Percentiles rank a stretch among this genome's conserved stretches.
phyloP scores from a whole-genome alignment of 2,329 filamentous ascomycete genomes.

The Thermomyces lanuginosus region DNA sequence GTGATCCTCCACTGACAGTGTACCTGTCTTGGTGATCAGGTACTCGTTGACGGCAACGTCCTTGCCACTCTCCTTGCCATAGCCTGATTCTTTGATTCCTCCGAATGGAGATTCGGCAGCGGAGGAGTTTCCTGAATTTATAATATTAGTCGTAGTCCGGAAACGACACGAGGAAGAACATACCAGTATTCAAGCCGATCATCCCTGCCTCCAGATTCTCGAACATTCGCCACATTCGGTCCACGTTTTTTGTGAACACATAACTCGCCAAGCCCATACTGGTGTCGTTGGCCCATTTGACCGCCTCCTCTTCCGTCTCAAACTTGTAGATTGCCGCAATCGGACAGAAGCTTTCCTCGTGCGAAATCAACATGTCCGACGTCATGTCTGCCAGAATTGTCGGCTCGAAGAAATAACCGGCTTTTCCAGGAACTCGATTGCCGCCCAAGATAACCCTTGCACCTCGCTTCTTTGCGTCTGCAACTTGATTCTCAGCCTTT shows the following conservation, averaged over 20 bases:
- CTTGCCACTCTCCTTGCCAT: slow-evolving; percentile 49
- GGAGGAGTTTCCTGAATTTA: slow-evolving; percentile 40
- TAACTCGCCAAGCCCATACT: slow-evolving; percentile 52
- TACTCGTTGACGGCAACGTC: slow-evolving; percentile 15
- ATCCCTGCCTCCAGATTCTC: slow-evolving; percentile 54
- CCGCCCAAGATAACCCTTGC: slow-evolving; percentile 49
- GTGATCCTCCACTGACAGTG: slow-evolving; percentile 22
- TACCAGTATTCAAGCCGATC: slow-evolving; percentile 49
- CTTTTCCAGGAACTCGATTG: slow-evolving; percentile 29
- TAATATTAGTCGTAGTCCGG: slow-evolving; percentile 1
- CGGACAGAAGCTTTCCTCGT: slow-evolving; percentile 51
- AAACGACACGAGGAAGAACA: background rate
- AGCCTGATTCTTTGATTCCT: slow-evolving; percentile 51
- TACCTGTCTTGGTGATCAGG: slow-evolving; percentile 30
- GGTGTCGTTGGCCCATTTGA: slow-evolving; percentile 43
- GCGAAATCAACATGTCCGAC: slow-evolving; percentile 39
- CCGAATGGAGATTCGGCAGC: slow-evolving; percentile 52
- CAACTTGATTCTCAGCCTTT: slow-evolving; percentile 42
- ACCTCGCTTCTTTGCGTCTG: slow-evolving; percentile 47
- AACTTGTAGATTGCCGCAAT: slow-evolving; percentile 49
- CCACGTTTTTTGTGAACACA: slow-evolving; percentile 51
- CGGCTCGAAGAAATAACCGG: slow-evolving; percentile 54
- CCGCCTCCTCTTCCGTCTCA: slow-evolving; percentile 48
- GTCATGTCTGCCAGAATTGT: slow-evolving; percentile 47
- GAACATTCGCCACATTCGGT: slow-evolving; percentile 48